Evolutionary conservation across 116 monocot genomes (phyloP).

Genomic region (Trichopus zeylanicus): DNA sequence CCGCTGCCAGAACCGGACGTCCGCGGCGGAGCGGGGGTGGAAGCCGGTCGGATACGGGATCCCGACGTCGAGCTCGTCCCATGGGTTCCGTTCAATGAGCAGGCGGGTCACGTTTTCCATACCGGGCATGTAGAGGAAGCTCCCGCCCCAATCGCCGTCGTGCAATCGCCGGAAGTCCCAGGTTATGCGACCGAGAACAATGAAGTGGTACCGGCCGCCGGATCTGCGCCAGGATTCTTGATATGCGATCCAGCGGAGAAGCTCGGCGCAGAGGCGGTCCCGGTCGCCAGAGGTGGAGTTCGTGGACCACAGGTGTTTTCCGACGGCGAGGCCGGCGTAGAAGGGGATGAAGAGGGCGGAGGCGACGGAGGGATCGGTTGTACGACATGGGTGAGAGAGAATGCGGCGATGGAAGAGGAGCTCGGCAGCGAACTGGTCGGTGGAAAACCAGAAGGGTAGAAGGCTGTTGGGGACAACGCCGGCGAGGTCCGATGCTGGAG

Average conservation of each 20-base stretch:
- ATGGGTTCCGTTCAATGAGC: constrained; percentile 72
- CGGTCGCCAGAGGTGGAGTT: constrained; percentile 34
- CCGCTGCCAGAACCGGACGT: constrained; percentile 3
- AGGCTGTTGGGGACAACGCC: constrained; percentile 29
- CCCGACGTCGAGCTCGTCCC: constrained; percentile 40
- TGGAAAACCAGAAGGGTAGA: constrained; percentile 50
- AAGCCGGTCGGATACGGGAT: constrained; percentile 10
- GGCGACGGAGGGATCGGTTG: constrained; percentile 33
- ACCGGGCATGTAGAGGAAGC: constrained; percentile 62
- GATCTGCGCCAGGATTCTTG: constrained; percentile 24
- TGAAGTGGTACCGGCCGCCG: constrained; percentile 74
- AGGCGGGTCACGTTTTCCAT: constrained; percentile 72
- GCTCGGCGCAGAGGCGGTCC: constrained; percentile 12
- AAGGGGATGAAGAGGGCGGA: constrained; percentile 79
- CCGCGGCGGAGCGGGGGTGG: constrained; percentile 8
- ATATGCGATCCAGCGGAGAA: constrained; percentile 36
- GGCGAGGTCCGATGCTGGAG: constrained; percentile 22
- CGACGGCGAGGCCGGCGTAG: constrained; percentile 77
- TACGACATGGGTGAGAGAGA: constrained; percentile 55
- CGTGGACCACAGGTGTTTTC: constrained; percentile 44
- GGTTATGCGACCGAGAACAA: constrained; percentile 67
- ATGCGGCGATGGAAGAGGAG: constrained; percentile 69
- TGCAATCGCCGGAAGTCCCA: constrained; percentile 77
- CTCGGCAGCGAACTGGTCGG: constrained; percentile 80
- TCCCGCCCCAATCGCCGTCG: constrained; percentile 61